These are phyloP conservation scores for Taphrina confusa DNA, from an alignment of 1,139 yeast genomes.

Conservation along the genomic window DNA sequence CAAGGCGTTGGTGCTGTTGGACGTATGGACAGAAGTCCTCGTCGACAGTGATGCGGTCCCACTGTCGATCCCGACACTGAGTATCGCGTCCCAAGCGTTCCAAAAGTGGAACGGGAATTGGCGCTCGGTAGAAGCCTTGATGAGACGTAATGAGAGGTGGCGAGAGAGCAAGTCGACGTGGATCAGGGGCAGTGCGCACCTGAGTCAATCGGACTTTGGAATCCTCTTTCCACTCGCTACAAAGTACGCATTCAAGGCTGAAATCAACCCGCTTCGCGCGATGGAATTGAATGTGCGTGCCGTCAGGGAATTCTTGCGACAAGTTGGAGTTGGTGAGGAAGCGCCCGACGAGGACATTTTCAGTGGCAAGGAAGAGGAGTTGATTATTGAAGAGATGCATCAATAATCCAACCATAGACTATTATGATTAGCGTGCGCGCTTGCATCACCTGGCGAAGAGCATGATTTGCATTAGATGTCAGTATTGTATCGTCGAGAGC, in stretches of 20 bases:
- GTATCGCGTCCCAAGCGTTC: slow-evolving; percentile 40
- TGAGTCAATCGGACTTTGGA: slow-evolving; percentile 41
- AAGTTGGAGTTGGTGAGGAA: slow-evolving; percentile 13
- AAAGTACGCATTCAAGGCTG: slow-evolving; percentile 35
- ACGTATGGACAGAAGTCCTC: slow-evolving; percentile 41
- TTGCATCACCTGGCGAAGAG: no score
- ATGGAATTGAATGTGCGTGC: slow-evolving; percentile 39
- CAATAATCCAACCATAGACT: no score
- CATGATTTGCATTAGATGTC: no score
- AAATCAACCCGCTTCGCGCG: slow-evolving; percentile 26
- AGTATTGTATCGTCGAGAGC: no score
- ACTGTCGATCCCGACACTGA: slow-evolving; percentile 37
- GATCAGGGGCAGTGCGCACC: slow-evolving; percentile 44
- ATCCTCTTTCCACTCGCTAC: slow-evolving; percentile 40
- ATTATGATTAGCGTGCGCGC: no score
- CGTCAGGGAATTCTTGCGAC: slow-evolving; percentile 38
- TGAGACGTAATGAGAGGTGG: not conserved
- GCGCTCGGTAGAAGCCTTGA: slow-evolving; percentile 36
- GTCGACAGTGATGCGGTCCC: slow-evolving; percentile 37
- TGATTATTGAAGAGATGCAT: not conserved
- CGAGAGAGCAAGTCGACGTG: slow-evolving; percentile 26
- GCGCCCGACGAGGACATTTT: slow-evolving; percentile 14
- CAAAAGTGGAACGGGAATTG: slow-evolving; percentile 39
- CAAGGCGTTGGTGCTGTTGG: slow-evolving; percentile 38
- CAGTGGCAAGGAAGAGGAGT: not conserved